Percentiles rank a stretch among this genome's conserved stretches.
Conservation (phyloP, 371 early-diverging fungal genomes). For the Mucor sp. region DNA sequence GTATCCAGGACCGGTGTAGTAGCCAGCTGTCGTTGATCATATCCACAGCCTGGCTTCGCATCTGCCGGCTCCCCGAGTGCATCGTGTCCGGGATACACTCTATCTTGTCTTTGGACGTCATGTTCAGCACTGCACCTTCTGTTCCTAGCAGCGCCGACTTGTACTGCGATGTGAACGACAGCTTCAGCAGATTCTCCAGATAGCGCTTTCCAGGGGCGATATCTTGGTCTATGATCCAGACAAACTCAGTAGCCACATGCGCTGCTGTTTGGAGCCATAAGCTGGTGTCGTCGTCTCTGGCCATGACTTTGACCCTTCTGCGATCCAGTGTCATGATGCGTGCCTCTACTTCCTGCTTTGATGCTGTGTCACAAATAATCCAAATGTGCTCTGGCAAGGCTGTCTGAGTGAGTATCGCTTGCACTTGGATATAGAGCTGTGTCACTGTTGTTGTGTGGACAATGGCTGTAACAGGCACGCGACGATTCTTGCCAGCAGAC, state of each 20-base stretch:
- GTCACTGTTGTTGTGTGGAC: conserved; percentile 36
- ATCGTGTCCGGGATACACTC: conserved; percentile 23
- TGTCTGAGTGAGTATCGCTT: conserved; percentile 51
- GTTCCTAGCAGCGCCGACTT: conserved; percentile 50
- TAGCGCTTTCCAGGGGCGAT: conserved; percentile 50
- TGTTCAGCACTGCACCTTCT: conserved; percentile 28
- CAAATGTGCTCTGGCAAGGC: conserved; percentile 54
- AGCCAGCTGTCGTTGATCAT: conserved; percentile 42
- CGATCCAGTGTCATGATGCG: conserved; percentile 27
- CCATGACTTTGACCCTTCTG: conserved; percentile 36
- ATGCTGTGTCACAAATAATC: conserved; percentile 40
- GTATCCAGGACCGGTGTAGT: conserved; percentile 41
- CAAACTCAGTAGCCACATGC: conserved; percentile 46
- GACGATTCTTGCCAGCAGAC: conserved; percentile 8
- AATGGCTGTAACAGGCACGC: conserved; percentile 53
- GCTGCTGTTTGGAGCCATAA: conserved; percentile 42
- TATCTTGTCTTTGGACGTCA: neutral
- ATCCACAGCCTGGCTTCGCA: conserved; percentile 29
- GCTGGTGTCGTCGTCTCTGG: conserved; percentile 13
- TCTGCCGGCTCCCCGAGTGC: conserved; percentile 9
- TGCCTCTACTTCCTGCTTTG: conserved; percentile 22
- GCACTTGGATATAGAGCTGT: conserved; percentile 44
- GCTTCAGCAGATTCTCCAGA: conserved; percentile 46
- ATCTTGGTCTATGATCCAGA: conserved; percentile 52
- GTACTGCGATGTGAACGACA: conserved; percentile 48